Base-by-base conservation (phyloP, 1,284 basidiomycete genomes). In the Marasmius tenuissimus region DNA sequence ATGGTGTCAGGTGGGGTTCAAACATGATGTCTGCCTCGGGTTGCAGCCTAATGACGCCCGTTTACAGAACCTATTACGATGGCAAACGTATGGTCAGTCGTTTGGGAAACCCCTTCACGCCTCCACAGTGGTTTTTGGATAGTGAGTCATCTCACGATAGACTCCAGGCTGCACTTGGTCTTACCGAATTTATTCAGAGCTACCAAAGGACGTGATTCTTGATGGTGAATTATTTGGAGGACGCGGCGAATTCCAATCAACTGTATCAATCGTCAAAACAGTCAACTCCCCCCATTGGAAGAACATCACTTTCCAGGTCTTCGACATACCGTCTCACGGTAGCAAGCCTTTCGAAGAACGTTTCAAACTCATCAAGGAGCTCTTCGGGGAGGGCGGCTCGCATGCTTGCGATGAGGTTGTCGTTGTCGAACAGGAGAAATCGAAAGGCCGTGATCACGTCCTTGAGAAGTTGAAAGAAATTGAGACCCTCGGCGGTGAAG, bases 211-310 rank as follows among this genome's bases (percentile, higher is more conserved):
- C 61, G 69, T 84, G 11, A 83, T 83, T 0, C 78, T 90, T 3
- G 86, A 88, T 62, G 86, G 86, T 27, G 86, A 88, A 69, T 78
- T 88, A n/a, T 88, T 85, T 66, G 77, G 80, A 39, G 85, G 85
- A n/a, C 78, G 85, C 27, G 78, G 82, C 55, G 74, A 82, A 63
- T 88, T 86, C 72, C 83, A 83, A 68, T 81, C 80, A 35, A 85
- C 84, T 0, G 83, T 85, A 3, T 85, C 82, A 5, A 82, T 88
- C 62, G 85, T 86, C 48, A 85, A 84, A 65, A 84, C 83, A 16
- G 67, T 76, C 60, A 83, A 83, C 64, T 84, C 83, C 2, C 79
- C 81, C 10, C 83, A 84, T 59, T 89, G 87, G 87, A 75, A 81
- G 59, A 74, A 74, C 7, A 83, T 89, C 61, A 84, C 81, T 27